Evolutionary conservation across 805 yeast species (phyloP), one percentile per base, ranked within the genome.

Genomic region (Wickerhamiella sorbophila): DNA sequence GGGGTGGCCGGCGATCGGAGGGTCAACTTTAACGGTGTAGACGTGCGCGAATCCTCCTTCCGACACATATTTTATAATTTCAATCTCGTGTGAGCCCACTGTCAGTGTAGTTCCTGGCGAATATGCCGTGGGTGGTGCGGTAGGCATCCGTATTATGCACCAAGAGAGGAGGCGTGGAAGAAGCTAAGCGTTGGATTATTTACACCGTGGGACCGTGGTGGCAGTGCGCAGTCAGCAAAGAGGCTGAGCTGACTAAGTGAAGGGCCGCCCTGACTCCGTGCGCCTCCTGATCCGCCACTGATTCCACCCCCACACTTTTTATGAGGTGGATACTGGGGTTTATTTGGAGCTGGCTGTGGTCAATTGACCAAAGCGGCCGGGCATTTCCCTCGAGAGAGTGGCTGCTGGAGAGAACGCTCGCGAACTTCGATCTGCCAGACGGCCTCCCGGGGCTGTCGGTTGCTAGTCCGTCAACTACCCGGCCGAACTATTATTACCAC

Each of bases 11-110:
- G 70, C 66, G 48, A 67, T 73, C 3, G 72, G 66, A 5, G 86
- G 86, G 21, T 71, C 67, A 16, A 81, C 74, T 37, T 70, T 70
- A 46, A 86, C 88, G 15, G 80, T 72, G 59, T 91, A 91, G 4
- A 91, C 95, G 58, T 83, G 94, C 9, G 98, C 97, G 67, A 84
- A 91, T 12, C 98, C 98, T 37, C 79, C 97, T 54, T 79, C 79
- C 4, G 94, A 79, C 34, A 87, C 64, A 63, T 82, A 87, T 50
- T 77, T 70, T 48, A 70, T 67, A 52, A 86, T 72, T 36, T 66
- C 62, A n/a, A 77, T 80, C 39, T 67, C 65, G 60, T 87, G 95
- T 4, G 87, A 72, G 9, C 95, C 96, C 31, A 86, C 95, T 2
- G 85, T 73, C 48, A 87, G 67, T 46, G 64, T 63, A 3, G 91